These are phyloP conservation scores for Senna siamea DNA, from an alignment of 306 rosid genomes.

Conservation along the genomic window DNA sequence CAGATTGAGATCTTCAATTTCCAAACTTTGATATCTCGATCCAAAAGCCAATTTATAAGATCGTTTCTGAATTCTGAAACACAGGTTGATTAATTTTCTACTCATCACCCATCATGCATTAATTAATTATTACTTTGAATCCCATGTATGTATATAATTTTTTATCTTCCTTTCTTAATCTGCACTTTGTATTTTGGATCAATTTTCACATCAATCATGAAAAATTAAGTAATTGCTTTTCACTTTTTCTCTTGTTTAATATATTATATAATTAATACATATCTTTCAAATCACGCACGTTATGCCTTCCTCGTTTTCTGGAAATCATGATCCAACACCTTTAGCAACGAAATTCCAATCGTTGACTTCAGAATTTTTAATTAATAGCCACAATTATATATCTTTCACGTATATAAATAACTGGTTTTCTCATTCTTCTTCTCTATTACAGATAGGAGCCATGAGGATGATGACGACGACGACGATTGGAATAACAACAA, in stretches of 20 bases:
- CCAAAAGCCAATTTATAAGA: too few relatives aligned
- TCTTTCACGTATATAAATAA: not conserved
- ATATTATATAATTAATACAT: too few relatives aligned
- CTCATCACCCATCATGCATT: slow-evolving; percentile 30
- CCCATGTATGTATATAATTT: too few relatives aligned
- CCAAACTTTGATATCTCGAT: not conserved
- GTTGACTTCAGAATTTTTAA: slow-evolving; percentile 41
- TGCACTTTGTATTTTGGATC: not conserved
- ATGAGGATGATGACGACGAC: slow-evolving; percentile 9
- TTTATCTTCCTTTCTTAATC: too few relatives aligned
- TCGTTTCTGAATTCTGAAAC: slow-evolving; percentile 31
- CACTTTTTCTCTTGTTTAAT: slow-evolving; percentile 5
- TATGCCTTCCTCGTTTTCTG: not conserved
- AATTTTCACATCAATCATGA: not conserved
- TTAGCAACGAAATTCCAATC: slow-evolving; percentile 20
- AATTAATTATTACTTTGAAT: too few relatives aligned
- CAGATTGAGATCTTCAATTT: not conserved
- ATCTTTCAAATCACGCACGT: slow-evolving; percentile 19
- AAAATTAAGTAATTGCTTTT: not conserved
- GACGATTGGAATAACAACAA: too few relatives aligned
- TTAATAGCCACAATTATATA: too few relatives aligned
- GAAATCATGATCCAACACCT: not conserved
- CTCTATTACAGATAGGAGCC: slow-evolving; percentile 18
- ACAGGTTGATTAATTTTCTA: slow-evolving; percentile 22
- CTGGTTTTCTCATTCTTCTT: not conserved